A percentile compares a stretch with the other conserved stretches of the same genome.
Conservation (phyloP, 2,329 filamentous ascomycete genomes). For the Malbranchea zuffiana region DNA sequence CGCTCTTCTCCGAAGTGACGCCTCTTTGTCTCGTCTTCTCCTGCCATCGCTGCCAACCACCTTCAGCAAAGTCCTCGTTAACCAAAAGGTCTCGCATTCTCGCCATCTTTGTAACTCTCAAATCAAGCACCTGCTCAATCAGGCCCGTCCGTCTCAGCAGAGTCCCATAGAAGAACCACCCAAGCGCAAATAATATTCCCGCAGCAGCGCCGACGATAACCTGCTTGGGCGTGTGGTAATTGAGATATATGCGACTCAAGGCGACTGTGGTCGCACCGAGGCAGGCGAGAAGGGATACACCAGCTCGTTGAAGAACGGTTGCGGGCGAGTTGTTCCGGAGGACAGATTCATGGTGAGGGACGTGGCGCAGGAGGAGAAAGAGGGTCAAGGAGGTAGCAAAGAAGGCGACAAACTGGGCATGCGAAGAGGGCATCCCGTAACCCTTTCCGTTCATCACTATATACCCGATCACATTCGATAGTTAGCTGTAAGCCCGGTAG, state of each 20-base stretch:
- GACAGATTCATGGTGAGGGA: slow-evolving; percentile 33
- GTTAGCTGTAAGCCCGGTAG: not conserved
- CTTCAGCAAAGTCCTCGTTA: slow-evolving; percentile 78
- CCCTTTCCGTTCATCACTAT: slow-evolving; percentile 58
- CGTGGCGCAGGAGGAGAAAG: slow-evolving; percentile 74
- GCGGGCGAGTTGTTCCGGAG: slow-evolving; percentile 29
- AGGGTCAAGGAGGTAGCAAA: slow-evolving; percentile 76
- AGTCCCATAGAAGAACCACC: slow-evolving; percentile 69
- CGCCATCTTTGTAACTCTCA: slow-evolving; percentile 52
- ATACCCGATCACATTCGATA: not conserved
- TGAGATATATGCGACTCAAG: slow-evolving; percentile 76
- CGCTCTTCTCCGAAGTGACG: not conserved
- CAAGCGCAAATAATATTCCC: slow-evolving; percentile 58
- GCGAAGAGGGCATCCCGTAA: slow-evolving; percentile 94
- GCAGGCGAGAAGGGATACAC: slow-evolving; percentile 48
- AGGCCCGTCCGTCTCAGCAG: slow-evolving; percentile 55
- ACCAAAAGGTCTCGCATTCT: slow-evolving; percentile 74
- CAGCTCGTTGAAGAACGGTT: slow-evolving; percentile 45
- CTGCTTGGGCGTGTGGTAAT: slow-evolving; percentile 82
- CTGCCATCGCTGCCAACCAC: slow-evolving; percentile 91
- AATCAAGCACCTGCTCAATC: slow-evolving; percentile 61
- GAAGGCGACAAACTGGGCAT: slow-evolving; percentile 89
- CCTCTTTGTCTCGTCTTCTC: slow-evolving; percentile 24
- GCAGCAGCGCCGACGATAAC: slow-evolving; percentile 69
- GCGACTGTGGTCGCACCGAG: slow-evolving; percentile 58